phyloP scores from a whole-genome alignment of 257 asterid genomes.

The Asclepias syriaca region DNA sequence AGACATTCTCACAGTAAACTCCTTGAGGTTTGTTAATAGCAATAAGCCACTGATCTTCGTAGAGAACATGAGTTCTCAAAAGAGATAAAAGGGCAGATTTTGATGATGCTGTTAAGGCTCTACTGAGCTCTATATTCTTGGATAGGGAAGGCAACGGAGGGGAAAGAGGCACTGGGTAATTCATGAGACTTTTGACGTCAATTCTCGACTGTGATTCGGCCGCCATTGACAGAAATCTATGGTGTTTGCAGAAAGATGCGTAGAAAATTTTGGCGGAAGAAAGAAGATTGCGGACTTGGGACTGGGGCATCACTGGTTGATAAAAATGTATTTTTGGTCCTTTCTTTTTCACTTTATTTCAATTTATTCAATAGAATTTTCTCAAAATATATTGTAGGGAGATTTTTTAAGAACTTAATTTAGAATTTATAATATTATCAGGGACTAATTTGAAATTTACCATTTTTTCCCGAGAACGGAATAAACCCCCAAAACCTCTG shows the following conservation, averaged over 20 bases:
- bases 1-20: conserved; percentile 63
- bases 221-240: conserved; percentile 38
- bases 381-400: too few species aligned
- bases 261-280: neutral
- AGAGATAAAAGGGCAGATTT: conserved; percentile 65
- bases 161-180: conserved; percentile 70
- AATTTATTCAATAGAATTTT: neutral
- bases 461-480: too few species aligned
- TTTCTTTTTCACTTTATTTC: neutral
- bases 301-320: conserved; percentile 24
- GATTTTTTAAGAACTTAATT: too few species aligned
- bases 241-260: conserved; percentile 21
- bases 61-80: conserved; percentile 55
- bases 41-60: conserved; percentile 83
- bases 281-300: conserved; percentile 19
- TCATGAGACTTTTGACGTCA: conserved; percentile 15
- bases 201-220: conserved; percentile 12
- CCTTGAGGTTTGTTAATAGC: conserved; percentile 89
- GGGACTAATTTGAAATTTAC: too few species aligned
- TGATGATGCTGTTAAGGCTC: conserved; percentile 79
- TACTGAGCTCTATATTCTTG: conserved; percentile 61
- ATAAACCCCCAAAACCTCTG: neutral
- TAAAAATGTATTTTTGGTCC: neutral
- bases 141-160: conserved; percentile 64
- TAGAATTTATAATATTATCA: too few species aligned